Base-by-base conservation (phyloP, 2,329 filamentous ascomycete species). In the Penicillium capsulatum region DNA sequence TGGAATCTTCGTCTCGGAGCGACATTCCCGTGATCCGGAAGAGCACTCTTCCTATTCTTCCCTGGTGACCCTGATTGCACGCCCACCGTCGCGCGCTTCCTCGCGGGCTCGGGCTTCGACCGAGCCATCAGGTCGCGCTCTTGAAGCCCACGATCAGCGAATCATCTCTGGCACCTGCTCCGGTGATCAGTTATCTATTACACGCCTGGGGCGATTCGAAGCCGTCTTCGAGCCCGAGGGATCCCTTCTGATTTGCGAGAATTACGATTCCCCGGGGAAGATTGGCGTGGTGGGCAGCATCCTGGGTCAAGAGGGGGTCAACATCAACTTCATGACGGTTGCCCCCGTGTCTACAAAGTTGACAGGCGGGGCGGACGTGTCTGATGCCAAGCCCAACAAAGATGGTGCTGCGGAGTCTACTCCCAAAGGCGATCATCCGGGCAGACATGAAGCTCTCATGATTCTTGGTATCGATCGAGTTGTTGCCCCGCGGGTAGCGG, bases 321-420 rank as follows among this genome's bases (percentile, higher is more conserved):
- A 92, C 56, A 87, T 91, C 60, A 77, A 76, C 31, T 89, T 83
- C 59, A 92, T 91, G 86, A 81, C 79, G 57, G 86, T 90, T 1
- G 75, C 76, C 33, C 74, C 75, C 7, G 55, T 55, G 2, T 62
- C 56, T 2, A 46, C 45, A 6, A 53, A 55, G 17, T 33, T 55
- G 4, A 17, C 29, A 14, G 7, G 19, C 3, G 38, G 29, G 2
- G n/a, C 17, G 14, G 35, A 26, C 2, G 10, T n/a, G 17, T 31
- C 7, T 9, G 29, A 33, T 7, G 11, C 20, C 14, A 45, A 43
- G 4, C n/a, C 35, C 2, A 17, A 11, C 15, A 42, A 44, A n/a
- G 42, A 44, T 10, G 31, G 28, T 9, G 20, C 11, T 4, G 16
- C 8, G 4, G 38, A 44, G 7, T 16, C 14, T 11, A 2, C 13